These are phyloP conservation scores for Emericellopsis cladophorae DNA, from an alignment of 2,329 filamentous ascomycete genomes.

Conservation along the genomic window DNA sequence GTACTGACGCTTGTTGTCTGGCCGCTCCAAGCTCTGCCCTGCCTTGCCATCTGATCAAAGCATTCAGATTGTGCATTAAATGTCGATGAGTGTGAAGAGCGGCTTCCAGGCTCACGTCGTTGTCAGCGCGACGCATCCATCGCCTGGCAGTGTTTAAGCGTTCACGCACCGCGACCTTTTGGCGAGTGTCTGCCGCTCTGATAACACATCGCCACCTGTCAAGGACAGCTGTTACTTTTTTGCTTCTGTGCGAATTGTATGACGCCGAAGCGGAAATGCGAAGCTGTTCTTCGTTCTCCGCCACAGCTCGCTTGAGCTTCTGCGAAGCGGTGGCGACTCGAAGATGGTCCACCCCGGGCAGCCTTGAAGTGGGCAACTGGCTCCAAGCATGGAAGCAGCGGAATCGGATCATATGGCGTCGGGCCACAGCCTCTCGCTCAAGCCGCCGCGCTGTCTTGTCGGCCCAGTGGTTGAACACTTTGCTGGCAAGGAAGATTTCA, in stretches of 20 bases:
- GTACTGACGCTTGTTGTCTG: constrained; percentile 4
- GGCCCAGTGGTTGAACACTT: constrained; percentile 42
- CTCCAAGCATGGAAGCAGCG: constrained; percentile 25
- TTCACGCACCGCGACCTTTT: constrained; percentile 6
- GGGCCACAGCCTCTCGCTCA: constrained; percentile 52
- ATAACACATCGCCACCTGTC: constrained; percentile 15
- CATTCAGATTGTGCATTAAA: constrained; percentile 2
- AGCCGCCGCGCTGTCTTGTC: constrained; percentile 50
- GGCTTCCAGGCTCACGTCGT: constrained; percentile 2
- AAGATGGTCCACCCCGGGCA: constrained; percentile 16
- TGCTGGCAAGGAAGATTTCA: constrained; percentile 44
- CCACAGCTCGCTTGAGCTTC: constrained; percentile 18
- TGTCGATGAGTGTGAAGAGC: constrained; percentile 2
- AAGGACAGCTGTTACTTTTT: constrained; percentile 8
- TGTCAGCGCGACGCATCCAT: constrained; percentile 10
- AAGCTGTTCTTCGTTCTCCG: constrained; percentile 13
- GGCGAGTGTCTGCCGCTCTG: constrained; percentile 8
- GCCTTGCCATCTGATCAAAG: constrained; percentile 11
- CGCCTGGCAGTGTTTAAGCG: constrained; percentile 7
- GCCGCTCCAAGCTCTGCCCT: constrained; percentile 1
- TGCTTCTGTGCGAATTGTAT: constrained; percentile 8
- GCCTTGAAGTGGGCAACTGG: constrained; percentile 15
- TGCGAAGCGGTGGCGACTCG: constrained; percentile 14
- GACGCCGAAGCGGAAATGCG: constrained; percentile 10
- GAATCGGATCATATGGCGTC: constrained; percentile 55